These are phyloP conservation scores for Stephanocyclus meneghinianus DNA, from an alignment of 352 stramenopile genomes.

Conservation along the genomic window DNA sequence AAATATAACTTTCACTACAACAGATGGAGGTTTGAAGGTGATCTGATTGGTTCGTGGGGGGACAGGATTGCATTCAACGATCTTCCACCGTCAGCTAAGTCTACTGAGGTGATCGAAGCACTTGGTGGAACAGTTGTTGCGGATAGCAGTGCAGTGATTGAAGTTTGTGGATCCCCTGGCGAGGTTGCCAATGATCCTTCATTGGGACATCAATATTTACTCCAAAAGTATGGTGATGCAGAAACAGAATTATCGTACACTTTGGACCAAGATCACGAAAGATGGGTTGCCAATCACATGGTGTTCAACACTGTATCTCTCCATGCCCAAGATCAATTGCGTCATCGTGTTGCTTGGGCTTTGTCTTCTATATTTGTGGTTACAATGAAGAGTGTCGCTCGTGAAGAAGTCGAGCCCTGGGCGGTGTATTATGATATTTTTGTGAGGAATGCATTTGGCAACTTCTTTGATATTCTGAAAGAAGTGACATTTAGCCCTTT, in stretches of 20 bases:
- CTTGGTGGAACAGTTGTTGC: slow-evolving; percentile 40
- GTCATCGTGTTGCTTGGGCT: slow-evolving; percentile 74
- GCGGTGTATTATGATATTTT: slow-evolving; percentile 80
- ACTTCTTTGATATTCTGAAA: slow-evolving; percentile 68
- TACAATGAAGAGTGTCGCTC: slow-evolving; percentile 26
- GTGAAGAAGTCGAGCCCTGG: slow-evolving; percentile 30
- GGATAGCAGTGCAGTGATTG: slow-evolving; percentile 33
- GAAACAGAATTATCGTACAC: slow-evolving; percentile 32
- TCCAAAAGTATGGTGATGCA: slow-evolving; percentile 50
- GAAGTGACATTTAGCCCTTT: slow-evolving; percentile 68
- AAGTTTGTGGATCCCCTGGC: slow-evolving; percentile 45
- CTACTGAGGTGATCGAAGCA: slow-evolving; percentile 22
- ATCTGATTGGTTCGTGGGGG: slow-evolving; percentile 32
- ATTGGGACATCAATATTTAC: slow-evolving; percentile 43
- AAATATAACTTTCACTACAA: slow-evolving; percentile 40
- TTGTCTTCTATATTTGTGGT: slow-evolving; percentile 71
- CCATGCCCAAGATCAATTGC: slow-evolving; percentile 68
- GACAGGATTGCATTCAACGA: slow-evolving; percentile 42
- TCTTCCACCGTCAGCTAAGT: slow-evolving; percentile 43
- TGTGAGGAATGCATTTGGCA: slow-evolving; percentile 78
- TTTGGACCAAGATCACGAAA: slow-evolving; percentile 47
- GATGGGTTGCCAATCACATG: slow-evolving; percentile 42
- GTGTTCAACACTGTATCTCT: slow-evolving; percentile 52
- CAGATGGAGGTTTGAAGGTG: slow-evolving; percentile 33
- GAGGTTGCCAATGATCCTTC: slow-evolving; percentile 28